Conservation (phyloP, 164 flowering plant genomes). For the Cinnamomum chago region DNA sequence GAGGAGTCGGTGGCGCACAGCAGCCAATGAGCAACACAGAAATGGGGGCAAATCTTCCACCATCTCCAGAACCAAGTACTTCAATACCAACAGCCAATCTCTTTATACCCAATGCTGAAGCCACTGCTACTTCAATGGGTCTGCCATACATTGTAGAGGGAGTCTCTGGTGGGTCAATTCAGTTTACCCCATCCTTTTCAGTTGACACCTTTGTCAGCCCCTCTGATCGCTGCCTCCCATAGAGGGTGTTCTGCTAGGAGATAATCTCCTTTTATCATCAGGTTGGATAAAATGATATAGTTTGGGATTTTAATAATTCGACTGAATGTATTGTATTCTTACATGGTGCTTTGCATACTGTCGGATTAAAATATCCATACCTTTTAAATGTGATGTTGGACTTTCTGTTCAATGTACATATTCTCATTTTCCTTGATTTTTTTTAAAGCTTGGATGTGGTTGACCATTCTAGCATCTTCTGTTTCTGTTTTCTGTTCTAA, state of each 20-base stretch:
- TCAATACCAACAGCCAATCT: not conserved
- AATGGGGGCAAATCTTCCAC: not conserved
- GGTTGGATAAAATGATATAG: not conserved
- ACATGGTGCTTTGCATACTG: not conserved
- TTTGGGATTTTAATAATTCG: not conserved
- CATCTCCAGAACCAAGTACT: constrained; percentile 1
- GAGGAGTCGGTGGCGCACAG: not conserved
- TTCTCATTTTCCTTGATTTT: too few species aligned
- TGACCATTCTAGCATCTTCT: too few species aligned
- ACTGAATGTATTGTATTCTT: not conserved
- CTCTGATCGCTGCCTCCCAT: not conserved
- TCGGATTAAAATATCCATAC: not conserved
- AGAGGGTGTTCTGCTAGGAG: not conserved
- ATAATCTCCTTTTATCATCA: not conserved
- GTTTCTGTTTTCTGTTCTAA: too few species aligned
- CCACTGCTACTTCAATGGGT: constrained; percentile 1
- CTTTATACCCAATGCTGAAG: constrained; percentile 4
- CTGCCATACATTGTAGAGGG: constrained; percentile 4
- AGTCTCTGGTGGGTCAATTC: constrained; percentile 6
- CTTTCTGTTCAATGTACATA: not conserved
- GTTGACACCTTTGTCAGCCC: not conserved
- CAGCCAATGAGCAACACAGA: not conserved
- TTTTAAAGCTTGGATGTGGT: too few species aligned
- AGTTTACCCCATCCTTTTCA: not conserved
- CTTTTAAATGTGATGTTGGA: not conserved